These are phyloP conservation scores for Solanum virginianum DNA, from an alignment of 257 asterid species.

Conservation along the genomic window DNA sequence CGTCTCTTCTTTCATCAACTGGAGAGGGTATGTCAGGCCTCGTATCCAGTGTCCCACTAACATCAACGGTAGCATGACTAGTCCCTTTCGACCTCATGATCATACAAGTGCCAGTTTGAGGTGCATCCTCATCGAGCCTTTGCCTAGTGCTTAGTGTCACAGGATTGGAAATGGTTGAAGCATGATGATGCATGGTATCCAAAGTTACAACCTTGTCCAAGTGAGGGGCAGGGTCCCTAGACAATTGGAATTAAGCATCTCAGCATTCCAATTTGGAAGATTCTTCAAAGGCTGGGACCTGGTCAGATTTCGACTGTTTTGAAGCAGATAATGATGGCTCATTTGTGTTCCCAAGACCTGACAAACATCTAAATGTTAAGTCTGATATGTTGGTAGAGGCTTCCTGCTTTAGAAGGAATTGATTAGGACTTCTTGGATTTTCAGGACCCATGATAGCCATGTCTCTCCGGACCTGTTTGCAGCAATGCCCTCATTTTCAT, in stretches of 20 bases:
- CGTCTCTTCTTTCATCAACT: slow-evolving; percentile 2
- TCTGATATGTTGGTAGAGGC: neutral
- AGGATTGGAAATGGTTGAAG: neutral
- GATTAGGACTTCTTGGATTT: slow-evolving; percentile 15
- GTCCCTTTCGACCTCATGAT: slow-evolving; percentile 13
- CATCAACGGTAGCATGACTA: slow-evolving; percentile 10
- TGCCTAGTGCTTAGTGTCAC: slow-evolving; percentile 1
- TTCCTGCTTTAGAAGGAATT: slow-evolving; percentile 23
- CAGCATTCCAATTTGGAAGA: slow-evolving; percentile 10
- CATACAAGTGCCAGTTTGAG: slow-evolving; percentile 10
- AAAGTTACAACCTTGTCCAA: neutral
- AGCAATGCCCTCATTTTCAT: slow-evolving; percentile 57
- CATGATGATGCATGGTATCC: neutral
- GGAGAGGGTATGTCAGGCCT: slow-evolving; percentile 11
- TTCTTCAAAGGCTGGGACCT: slow-evolving; percentile 11
- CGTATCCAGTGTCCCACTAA: slow-evolving; percentile 12
- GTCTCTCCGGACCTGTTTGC: slow-evolving; percentile 12
- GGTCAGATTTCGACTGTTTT: slow-evolving; percentile 16
- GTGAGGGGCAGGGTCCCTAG: neutral
- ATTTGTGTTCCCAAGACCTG: slow-evolving; percentile 12
- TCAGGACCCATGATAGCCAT: slow-evolving; percentile 23
- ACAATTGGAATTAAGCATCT: slow-evolving; percentile 5
- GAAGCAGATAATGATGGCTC: slow-evolving; percentile 16
- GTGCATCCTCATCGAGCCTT: slow-evolving; percentile 18
- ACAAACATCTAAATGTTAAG: slow-evolving; percentile 15